Conservation (phyloP, 805 yeast genomes). For the Candida xyloterini region DNA sequence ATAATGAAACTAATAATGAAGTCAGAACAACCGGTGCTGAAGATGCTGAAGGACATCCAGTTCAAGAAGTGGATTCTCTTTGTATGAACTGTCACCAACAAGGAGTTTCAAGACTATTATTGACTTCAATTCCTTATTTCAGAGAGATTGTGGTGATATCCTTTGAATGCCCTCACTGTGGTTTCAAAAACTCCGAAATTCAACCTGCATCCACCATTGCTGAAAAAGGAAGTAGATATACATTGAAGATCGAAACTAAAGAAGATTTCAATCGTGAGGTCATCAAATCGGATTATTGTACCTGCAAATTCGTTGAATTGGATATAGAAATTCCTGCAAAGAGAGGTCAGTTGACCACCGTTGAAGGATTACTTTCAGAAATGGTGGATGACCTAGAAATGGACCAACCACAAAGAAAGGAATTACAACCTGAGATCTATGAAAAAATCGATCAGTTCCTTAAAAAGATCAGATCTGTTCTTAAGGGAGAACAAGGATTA, state of each 20-base stretch:
- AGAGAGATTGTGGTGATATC: constrained; percentile 91
- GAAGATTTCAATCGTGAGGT: constrained; percentile 87
- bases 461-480: constrained; percentile 51
- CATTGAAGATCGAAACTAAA: constrained; percentile 60
- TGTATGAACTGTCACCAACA: constrained; percentile 93
- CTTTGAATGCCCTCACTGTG: constrained; percentile 94
- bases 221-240: constrained; percentile 78
- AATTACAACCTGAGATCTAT: constrained; percentile 68
- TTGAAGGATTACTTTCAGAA: constrained; percentile 84
- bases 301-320: constrained; percentile 74
- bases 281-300: constrained; percentile 84
- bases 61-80: constrained; percentile 89
- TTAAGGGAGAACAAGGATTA: constrained; percentile 65
- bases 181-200: constrained; percentile 83
- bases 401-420: constrained; percentile 80
- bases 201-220: constrained; percentile 95
- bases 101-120: constrained; percentile 78
- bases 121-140: constrained; percentile 90
- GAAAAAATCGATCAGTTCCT: constrained; percentile 74
- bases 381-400: constrained; percentile 75
- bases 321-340: constrained; percentile 95
- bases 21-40: constrained; percentile 62
- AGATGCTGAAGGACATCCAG: constrained; percentile 89
- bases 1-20: constrained; percentile 24
- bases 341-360: constrained; percentile 87